A percentile compares a stretch with the other conserved stretches of the same genome.
Evolutionary conservation across 1,284 basidiomycete species (phyloP).

Genomic region (Macrocystidia cucumis): DNA sequence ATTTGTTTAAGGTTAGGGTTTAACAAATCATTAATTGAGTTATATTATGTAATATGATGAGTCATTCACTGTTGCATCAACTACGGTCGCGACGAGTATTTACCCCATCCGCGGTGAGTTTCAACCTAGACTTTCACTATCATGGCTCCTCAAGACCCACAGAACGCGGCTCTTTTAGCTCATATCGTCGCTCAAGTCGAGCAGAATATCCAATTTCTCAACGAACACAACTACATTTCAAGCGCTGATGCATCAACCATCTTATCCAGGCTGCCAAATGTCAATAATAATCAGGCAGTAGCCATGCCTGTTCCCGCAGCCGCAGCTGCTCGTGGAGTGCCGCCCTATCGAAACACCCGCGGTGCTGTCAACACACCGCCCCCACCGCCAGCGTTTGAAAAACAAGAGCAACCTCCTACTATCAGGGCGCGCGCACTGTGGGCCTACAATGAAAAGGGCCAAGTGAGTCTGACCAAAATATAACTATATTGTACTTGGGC

Average conservation of each 20-base stretch:
- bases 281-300: slow-evolving; percentile 2
- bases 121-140: neutral
- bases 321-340: too few species aligned
- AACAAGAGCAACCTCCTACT: too few species aligned
- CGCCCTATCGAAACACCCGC: too few species aligned
- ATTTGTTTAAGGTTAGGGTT: slow-evolving; percentile 13
- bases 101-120: neutral
- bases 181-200: slow-evolving; percentile 63
- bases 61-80: too few species aligned
- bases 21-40: slow-evolving; percentile 1
- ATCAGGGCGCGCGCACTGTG: slow-evolving; percentile 48
- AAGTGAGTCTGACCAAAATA: slow-evolving; percentile 22
- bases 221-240: slow-evolving; percentile 42
- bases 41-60: too few species aligned
- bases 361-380: too few species aligned
- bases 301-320: slow-evolving; percentile 17
- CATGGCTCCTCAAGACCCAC: slow-evolving; percentile 20
- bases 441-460: slow-evolving; percentile 50
- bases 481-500: neutral
- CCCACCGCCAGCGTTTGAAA: too few species aligned
- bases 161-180: slow-evolving; percentile 34
- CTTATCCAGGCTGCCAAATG: slow-evolving; percentile 32
- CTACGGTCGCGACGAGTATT: too few species aligned
- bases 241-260: slow-evolving; percentile 40
- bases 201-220: slow-evolving; percentile 59